Evolutionary conservation across 345 rosid genomes (phyloP).

Genomic region (Arabidopsis thaliana): DNA sequence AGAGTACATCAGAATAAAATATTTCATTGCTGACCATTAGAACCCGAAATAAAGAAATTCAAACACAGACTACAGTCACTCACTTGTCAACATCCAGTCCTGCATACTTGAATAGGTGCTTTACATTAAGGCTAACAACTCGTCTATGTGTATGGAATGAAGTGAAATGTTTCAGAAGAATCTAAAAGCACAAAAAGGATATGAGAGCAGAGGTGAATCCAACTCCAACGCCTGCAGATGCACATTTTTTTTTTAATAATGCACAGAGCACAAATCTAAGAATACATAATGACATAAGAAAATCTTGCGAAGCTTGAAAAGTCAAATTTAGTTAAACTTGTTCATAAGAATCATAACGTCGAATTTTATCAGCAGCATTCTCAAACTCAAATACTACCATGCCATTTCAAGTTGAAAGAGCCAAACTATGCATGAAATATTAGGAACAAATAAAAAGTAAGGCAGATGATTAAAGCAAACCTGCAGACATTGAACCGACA

Average conservation of each 20-base stretch:
- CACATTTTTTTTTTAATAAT: constrained; percentile 39
- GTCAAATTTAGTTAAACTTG: constrained; percentile 25
- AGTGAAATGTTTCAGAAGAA: constrained; percentile 21
- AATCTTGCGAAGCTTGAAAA: constrained; percentile 23
- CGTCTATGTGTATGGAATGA: constrained; percentile 16
- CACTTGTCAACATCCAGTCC: constrained; percentile 97
- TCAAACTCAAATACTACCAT: constrained; percentile 24
- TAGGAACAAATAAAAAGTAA: constrained; percentile 18
- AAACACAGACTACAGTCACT: constrained; percentile 46
- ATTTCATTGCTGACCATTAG: constrained; percentile 22
- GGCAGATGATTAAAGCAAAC: constrained; percentile 48
- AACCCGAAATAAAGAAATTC: constrained; percentile 16
- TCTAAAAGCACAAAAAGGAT: constrained; percentile 61
- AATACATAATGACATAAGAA: constrained; percentile 23
- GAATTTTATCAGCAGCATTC: constrained; percentile 3
- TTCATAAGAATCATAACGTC: not conserved
- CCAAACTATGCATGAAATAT: constrained; percentile 21
- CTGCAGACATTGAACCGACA: constrained; percentile 98
- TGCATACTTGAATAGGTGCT: constrained; percentile 97
- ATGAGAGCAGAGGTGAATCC: constrained; percentile 95
- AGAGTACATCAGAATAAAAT: constrained; percentile 20
- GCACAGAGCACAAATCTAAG: constrained; percentile 15
- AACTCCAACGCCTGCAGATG: constrained; percentile 89
- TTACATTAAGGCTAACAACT: constrained; percentile 74
- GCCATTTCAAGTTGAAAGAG: constrained; percentile 22